A percentile compares a stretch with the other conserved stretches of the same genome.
Conservation (phyloP, 176 grass and related monocot genomes). For the Avena atlantica region DNA sequence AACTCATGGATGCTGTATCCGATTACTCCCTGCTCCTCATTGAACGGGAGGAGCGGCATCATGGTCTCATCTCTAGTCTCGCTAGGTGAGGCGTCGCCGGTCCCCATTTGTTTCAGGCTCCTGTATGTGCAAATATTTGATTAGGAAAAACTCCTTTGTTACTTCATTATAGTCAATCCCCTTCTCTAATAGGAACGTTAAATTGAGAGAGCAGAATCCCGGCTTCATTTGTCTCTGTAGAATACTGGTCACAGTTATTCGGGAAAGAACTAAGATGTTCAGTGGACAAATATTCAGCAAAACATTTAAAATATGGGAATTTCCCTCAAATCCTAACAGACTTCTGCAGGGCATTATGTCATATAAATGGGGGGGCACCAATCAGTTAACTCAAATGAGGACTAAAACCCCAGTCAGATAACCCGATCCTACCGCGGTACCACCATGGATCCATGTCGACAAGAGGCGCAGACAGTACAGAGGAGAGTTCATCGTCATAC, state of each 20-base stretch:
- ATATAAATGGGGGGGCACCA: background rate
- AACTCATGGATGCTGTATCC: conserved; percentile 47
- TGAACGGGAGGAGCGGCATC: conserved; percentile 51
- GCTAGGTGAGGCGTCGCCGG: conserved; percentile 28
- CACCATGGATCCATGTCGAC: background rate
- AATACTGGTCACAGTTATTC: background rate
- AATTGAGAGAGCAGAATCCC: background rate
- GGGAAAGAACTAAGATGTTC: background rate
- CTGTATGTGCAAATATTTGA: conserved; percentile 14
- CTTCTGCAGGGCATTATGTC: background rate
- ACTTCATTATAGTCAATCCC: no score
- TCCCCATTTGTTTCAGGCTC: conserved; percentile 42
- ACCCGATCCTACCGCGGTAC: background rate
- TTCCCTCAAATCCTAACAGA: conserved; percentile 1
- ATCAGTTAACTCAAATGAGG: background rate
- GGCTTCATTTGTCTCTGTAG: background rate
- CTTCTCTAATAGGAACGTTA: no score
- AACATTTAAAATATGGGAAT: background rate
- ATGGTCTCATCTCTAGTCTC: conserved; percentile 42
- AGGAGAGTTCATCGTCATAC: conserved; percentile 10
- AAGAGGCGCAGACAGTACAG: background rate
- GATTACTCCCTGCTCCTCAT: conserved; percentile 29
- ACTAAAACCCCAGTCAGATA: background rate
- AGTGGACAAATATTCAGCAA: background rate
- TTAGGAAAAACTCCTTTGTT: background rate